Base-by-base conservation (phyloP, 1,139 yeast species). In the Geotrichum carabidarum region DNA sequence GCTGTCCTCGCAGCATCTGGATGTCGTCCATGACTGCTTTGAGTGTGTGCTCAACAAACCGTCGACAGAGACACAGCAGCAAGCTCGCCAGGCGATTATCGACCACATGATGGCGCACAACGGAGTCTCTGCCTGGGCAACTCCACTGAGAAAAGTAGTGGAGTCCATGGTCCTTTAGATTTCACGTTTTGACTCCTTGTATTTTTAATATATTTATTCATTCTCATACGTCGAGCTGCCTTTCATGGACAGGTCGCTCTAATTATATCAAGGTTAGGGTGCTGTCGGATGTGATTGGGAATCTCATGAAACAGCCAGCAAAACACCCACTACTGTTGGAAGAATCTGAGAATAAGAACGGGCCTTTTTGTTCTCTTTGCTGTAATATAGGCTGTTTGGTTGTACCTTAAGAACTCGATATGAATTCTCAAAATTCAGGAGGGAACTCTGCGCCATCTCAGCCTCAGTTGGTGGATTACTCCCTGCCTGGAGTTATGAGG, bases 41-140 rank as follows among this genome's bases (percentile, higher is more conserved):
- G 54, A 44, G 31, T 11, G 32, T n/a, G 34, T 48, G 40, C 46
- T 52, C 18, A 27, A 8, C n/a, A 35, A 43, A 7, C 40, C 44
- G 2, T 18, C 46, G 5, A 9, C 40, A 3, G 51, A 48, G 5
- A n/a, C 31, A 2, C 52, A 44, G 46, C 15, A 31, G 17, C 18
- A 14, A n/a, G 69, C 64, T 60, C 71, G 67, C 56, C 65, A 58
- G 63, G 67, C 45, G 59, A 75, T 59, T 60, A 78, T 66, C 7
- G 70, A 72, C 50, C 80, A 78, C 64, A 79, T 80, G 78, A 70
- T 81, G 69, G 62, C 66, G 4, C 76, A 79, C 59, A 78, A 74
- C 54, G 83, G 83, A 1, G 78, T 78, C 3, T 75, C 82, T 50
- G 58, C 67, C 14, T 82, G 87, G 86, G 78, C 82, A 53, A 69